These are phyloP conservation scores for Hypoxylon fragiforme DNA, from an alignment of 495 filamentous ascomycete species.

Conservation along the genomic window DNA sequence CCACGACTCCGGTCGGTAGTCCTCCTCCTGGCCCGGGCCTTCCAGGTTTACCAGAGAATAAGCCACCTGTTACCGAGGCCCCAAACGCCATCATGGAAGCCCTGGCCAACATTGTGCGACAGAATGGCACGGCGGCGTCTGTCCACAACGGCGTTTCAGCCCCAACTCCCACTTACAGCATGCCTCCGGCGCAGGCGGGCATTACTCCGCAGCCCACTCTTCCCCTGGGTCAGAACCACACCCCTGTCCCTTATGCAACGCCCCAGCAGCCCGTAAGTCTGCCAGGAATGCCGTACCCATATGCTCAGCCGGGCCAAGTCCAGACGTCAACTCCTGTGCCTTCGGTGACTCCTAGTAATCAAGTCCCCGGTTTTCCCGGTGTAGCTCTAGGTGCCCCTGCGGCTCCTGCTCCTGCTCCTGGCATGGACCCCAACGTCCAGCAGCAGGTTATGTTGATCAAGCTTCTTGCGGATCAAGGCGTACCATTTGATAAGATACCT, in stretches of 20 bases:
- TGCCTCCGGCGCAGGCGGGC: conserved; percentile 55
- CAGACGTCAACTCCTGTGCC: conserved; percentile 40
- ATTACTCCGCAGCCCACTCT: conserved; percentile 35
- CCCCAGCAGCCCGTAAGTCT: conserved; percentile 62
- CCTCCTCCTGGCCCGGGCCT: conserved; percentile 63
- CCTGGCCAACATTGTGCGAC: conserved; percentile 82
- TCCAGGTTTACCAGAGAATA: conserved; percentile 33
- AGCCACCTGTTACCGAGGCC: conserved; percentile 29
- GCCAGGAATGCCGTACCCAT: conserved; percentile 55
- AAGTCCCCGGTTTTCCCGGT: conserved; percentile 37
- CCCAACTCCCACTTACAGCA: conserved; percentile 56
- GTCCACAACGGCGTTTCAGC: conserved; percentile 54
- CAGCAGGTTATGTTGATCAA: conserved; percentile 62
- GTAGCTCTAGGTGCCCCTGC: conserved; percentile 44
- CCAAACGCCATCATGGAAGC: conserved; percentile 79
- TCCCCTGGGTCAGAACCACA: conserved; percentile 24
- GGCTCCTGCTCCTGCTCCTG: conserved; percentile 49
- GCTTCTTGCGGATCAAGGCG: conserved; percentile 48
- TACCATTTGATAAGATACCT: conserved; percentile 51
- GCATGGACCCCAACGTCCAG: conserved; percentile 51
- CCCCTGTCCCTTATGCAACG: conserved; percentile 36
- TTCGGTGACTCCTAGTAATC: conserved; percentile 54
- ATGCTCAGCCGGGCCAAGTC: conserved; percentile 51
- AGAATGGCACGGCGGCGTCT: conserved; percentile 67
- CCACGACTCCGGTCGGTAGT: conserved; percentile 79